These are phyloP conservation scores for Persicaria tinctoria DNA, from an alignment of 148 eudicot species.

Conservation along the genomic window DNA sequence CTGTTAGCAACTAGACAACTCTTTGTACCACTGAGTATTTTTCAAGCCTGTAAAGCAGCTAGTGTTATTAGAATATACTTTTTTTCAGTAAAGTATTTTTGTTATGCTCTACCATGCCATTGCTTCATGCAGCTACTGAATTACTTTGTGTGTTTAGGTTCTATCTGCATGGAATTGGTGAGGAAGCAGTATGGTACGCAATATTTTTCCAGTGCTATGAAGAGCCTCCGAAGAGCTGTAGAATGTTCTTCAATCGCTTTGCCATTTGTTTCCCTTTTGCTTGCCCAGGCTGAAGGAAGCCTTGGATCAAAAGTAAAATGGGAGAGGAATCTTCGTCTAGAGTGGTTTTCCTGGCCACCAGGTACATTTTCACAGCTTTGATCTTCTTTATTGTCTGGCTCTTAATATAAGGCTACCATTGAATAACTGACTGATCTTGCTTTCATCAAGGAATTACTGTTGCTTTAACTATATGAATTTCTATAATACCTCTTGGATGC, in stretches of 20 bases:
- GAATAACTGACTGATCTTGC: background rate
- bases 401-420: background rate
- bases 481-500: background rate
- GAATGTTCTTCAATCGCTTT: conserved; percentile 35
- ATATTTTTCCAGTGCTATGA: conserved; percentile 47
- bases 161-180: conserved; percentile 77
- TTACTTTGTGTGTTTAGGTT: conserved; percentile 41
- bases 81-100: background rate
- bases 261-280: conserved; percentile 56
- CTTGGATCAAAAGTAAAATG: conserved; percentile 69
- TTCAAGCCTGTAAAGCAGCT: background rate
- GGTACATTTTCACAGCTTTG: conserved; percentile 35
- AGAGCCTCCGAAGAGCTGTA: conserved; percentile 68
- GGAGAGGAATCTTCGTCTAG: conserved; percentile 56
- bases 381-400: background rate
- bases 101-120: background rate
- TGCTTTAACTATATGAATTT: too few relatives aligned
- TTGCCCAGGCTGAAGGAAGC: conserved; percentile 95
- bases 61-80: background rate
- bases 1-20: background rate
- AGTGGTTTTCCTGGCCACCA: conserved; percentile 86
- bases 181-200: conserved; percentile 45
- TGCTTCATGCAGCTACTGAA: conserved; percentile 3
- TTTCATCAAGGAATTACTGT: too few relatives aligned
- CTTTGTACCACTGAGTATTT: background rate